These are phyloP conservation scores for Asterella californica DNA, from an alignment of 225 moss, liverwort and hornwort species.

Conservation along the genomic window DNA sequence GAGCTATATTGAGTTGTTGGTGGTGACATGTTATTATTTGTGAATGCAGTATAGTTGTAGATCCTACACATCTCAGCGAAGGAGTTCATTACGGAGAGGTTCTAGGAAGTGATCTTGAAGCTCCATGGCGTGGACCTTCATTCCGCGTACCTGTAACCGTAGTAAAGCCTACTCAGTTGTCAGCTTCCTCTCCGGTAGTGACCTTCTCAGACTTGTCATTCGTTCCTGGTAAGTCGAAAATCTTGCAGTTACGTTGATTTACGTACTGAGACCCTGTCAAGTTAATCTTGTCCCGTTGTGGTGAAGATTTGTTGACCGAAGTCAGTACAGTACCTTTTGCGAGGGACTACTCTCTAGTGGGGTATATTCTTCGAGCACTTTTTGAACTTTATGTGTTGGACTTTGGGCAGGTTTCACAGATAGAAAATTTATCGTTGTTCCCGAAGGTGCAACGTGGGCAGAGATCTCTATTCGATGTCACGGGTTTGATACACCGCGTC, in stretches of 20 bases:
- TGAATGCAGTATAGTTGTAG: slow-evolving; percentile 75
- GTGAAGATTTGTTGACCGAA: background rate
- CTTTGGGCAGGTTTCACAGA: slow-evolving; percentile 66
- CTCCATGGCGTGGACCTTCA: slow-evolving; percentile 90
- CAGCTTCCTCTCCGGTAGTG: slow-evolving; percentile 50
- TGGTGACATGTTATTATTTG: background rate
- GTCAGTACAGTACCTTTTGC: background rate
- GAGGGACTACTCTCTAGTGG: background rate
- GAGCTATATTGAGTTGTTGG: background rate
- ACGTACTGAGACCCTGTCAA: background rate
- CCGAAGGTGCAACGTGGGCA: slow-evolving; percentile 94
- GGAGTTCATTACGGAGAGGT: slow-evolving; percentile 89
- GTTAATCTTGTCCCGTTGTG: background rate
- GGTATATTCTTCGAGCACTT: background rate
- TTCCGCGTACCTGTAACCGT: slow-evolving; percentile 88
- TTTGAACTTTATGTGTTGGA: background rate
- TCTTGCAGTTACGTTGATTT: background rate
- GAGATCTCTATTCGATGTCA: slow-evolving; percentile 70
- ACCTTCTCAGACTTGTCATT: slow-evolving; percentile 76
- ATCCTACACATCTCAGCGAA: slow-evolving; percentile 72
- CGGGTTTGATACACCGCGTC: slow-evolving; percentile 91
- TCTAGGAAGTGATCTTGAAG: slow-evolving; percentile 66
- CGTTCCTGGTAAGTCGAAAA: slow-evolving; percentile 58
- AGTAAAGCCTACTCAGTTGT: slow-evolving; percentile 73
- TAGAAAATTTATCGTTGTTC: slow-evolving; percentile 90